These are phyloP conservation scores for Corymbia maculata DNA, from an alignment of 345 rosid genomes.

Conservation along the genomic window DNA sequence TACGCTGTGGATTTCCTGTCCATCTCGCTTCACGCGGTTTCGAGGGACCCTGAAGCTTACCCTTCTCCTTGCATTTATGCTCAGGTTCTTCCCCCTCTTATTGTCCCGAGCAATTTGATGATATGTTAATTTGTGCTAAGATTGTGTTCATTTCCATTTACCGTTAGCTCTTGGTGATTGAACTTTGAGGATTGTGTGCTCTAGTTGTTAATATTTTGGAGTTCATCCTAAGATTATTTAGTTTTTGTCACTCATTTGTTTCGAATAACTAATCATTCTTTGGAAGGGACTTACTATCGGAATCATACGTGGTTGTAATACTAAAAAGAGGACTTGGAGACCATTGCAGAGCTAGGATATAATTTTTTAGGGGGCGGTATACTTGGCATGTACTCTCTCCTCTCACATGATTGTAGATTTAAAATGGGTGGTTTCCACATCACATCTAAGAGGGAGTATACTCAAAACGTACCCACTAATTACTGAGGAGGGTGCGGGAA, in stretches of 20 bases:
- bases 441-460: background rate
- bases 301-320: background rate
- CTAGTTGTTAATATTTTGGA: background rate
- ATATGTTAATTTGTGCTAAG: background rate
- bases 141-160: background rate
- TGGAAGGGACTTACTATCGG: background rate
- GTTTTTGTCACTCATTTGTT: background rate
- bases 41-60: slow-evolving; percentile 83
- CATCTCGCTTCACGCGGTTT: slow-evolving; percentile 81
- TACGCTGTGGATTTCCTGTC: slow-evolving; percentile 84
- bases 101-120: background rate
- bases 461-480: background rate
- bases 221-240: background rate
- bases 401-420: background rate
- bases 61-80: slow-evolving; percentile 81
- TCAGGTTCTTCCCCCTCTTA: slow-evolving; percentile 37
- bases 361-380: background rate
- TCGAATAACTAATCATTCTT: background rate
- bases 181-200: background rate
- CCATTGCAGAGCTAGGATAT: background rate
- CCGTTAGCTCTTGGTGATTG: background rate
- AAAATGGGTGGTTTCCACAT: background rate
- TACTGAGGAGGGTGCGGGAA: background rate
- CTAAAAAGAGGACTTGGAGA: background rate
- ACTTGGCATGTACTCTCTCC: background rate